These are phyloP conservation scores for Stachybotrys chlorohalonatus DNA, from an alignment of 2,329 filamentous ascomycete genomes.

Conservation along the genomic window DNA sequence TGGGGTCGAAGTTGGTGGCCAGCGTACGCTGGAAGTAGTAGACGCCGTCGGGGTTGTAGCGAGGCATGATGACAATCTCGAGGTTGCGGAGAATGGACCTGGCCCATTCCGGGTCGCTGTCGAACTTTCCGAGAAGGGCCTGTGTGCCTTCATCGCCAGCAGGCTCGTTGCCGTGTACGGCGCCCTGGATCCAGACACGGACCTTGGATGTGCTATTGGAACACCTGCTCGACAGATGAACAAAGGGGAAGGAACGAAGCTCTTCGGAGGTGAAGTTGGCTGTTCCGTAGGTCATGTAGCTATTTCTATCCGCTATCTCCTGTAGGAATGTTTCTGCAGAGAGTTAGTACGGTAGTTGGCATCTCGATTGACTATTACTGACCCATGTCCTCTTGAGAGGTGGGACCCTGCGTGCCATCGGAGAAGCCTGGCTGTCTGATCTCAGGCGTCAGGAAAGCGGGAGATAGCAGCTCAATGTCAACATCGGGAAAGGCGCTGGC, in stretches of 20 bases:
- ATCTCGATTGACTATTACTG: background rate
- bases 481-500: slow-evolving; percentile 5
- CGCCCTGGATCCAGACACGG: slow-evolving; percentile 21
- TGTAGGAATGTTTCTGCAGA: slow-evolving; percentile 6
- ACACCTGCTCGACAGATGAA: slow-evolving; percentile 5
- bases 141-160: slow-evolving; percentile 19
- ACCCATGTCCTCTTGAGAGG: slow-evolving; percentile 8
- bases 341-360: background rate
- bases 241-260: slow-evolving; percentile 7
- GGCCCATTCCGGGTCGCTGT: slow-evolving; percentile 18
- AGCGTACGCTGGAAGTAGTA: slow-evolving; percentile 22
- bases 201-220: slow-evolving; percentile 10
- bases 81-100: slow-evolving; percentile 14
- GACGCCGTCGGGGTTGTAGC: slow-evolving; percentile 23
- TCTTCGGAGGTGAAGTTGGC: slow-evolving; percentile 11
- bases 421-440: slow-evolving; percentile 6
- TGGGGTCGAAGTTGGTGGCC: slow-evolving; percentile 19
- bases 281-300: slow-evolving; percentile 8
- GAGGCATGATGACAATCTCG: slow-evolving; percentile 18
- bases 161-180: slow-evolving; percentile 22
- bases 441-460: slow-evolving; percentile 6
- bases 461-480: slow-evolving; percentile 8
- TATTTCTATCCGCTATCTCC: slow-evolving; percentile 5
- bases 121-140: slow-evolving; percentile 19
- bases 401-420: slow-evolving; percentile 9